Evolutionary conservation across 495 filamentous ascomycete species (phyloP).

Genomic region (Apiosordaria backusii): DNA sequence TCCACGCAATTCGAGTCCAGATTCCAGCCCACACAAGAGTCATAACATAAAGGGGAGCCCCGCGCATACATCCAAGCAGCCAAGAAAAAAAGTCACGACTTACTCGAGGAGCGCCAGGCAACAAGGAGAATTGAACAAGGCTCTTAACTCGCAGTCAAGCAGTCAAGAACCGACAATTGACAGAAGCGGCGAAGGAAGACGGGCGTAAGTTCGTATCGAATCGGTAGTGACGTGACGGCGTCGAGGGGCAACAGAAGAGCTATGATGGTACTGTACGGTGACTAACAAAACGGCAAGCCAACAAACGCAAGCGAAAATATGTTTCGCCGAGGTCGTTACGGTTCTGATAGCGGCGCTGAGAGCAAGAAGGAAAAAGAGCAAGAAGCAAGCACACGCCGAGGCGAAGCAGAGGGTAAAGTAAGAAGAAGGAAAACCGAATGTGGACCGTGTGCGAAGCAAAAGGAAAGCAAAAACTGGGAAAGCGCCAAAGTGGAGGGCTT

Average conservation of each 20-base stretch:
- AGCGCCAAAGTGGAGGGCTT: conserved; percentile 16
- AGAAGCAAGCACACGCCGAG: conserved; percentile 13
- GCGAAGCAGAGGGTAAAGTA: conserved; percentile 18
- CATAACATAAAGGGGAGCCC: not conserved
- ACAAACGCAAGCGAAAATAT: conserved; percentile 32
- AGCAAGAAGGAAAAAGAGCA: conserved; percentile 15
- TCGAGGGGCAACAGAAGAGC: not conserved
- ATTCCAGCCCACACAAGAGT: not conserved
- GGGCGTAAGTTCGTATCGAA: conserved; percentile 5
- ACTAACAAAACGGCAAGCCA: conserved; percentile 3
- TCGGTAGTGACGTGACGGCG: not conserved
- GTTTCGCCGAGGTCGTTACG: conserved; percentile 23
- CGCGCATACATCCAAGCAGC: not conserved
- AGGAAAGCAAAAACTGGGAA: conserved; percentile 28
- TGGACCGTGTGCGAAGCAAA: conserved; percentile 25
- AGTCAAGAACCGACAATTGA: conserved; percentile 18
- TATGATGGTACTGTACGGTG: conserved; percentile 4
- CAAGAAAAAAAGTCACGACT: conserved; percentile 10
- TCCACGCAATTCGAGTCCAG: not conserved
- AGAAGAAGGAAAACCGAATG: conserved; percentile 23
- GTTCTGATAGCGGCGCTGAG: conserved; percentile 2
- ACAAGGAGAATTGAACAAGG: conserved; percentile 13
- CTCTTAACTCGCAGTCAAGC: conserved; percentile 11
- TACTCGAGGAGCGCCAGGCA: conserved; percentile 18
- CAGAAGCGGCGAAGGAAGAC: conserved; percentile 13